Conservation (phyloP, 768 basidiomycete species). For the Russula olivacea region DNA sequence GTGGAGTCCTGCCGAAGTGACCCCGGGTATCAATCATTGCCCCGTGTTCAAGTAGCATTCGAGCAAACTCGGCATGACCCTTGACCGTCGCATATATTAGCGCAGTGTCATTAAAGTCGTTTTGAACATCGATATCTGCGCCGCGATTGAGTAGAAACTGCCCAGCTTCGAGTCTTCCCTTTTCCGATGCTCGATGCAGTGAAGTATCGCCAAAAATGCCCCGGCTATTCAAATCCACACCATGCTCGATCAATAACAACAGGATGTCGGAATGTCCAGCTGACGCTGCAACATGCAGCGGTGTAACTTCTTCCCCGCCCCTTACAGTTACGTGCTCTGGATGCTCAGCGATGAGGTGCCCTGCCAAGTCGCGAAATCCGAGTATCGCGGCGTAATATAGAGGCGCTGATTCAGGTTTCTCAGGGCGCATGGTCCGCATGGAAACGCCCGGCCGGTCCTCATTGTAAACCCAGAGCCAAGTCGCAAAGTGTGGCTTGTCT, state of each 20-base stretch:
- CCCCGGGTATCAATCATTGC: too few species aligned
- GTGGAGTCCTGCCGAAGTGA: too few species aligned
- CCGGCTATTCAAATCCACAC: background rate
- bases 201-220: background rate
- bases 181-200: accelerated
- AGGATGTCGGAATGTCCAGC: background rate
- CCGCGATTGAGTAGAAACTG: background rate
- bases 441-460: background rate
- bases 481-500: background rate
- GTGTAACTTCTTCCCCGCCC: background rate
- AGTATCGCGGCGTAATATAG: background rate
- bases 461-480: background rate
- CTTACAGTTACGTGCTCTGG: background rate
- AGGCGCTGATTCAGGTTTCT: background rate
- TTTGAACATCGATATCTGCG: background rate
- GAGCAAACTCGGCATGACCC: too few species aligned
- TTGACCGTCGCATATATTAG: too few species aligned
- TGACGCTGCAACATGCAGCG: background rate
- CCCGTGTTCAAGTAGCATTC: too few species aligned
- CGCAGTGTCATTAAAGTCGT: too few species aligned
- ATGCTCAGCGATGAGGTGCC: background rate
- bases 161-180: background rate
- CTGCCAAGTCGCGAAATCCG: background rate
- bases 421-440: background rate
- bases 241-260: background rate